These are phyloP conservation scores for Mortierella sp. DNA, from an alignment of 371 early-diverging fungal species.

Conservation along the genomic window DNA sequence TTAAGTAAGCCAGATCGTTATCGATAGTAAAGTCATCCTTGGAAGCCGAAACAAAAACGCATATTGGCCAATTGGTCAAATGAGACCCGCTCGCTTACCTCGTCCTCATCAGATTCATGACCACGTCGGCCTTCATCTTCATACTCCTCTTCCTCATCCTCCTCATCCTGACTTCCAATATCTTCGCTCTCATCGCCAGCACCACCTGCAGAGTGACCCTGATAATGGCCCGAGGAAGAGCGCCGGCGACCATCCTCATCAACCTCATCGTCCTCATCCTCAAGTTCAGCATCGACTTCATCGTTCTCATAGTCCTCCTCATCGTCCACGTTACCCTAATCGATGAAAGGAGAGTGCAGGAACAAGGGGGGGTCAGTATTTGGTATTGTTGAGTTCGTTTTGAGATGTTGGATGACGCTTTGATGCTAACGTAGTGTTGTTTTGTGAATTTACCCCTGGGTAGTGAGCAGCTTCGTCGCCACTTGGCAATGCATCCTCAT, in stretches of 20 bases:
- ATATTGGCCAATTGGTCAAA: background rate
- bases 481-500: constrained; percentile 21
- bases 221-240: background rate
- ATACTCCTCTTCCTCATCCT: constrained; percentile 35
- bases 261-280: constrained; percentile 13
- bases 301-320: constrained; percentile 22
- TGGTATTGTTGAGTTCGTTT: background rate
- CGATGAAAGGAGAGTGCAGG: background rate
- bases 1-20: background rate
- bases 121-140: constrained; percentile 31
- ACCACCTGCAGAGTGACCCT: background rate
- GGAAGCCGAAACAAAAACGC: background rate
- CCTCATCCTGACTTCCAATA: constrained; percentile 34
- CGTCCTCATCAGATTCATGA: constrained; percentile 29
- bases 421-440: background rate
- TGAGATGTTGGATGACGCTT: background rate
- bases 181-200: constrained; percentile 36
- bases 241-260: constrained; percentile 1
- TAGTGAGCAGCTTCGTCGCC: constrained; percentile 30
- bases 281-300: constrained; percentile 10
- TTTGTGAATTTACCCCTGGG: constrained; percentile 18
- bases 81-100: constrained; percentile 7
- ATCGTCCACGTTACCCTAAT: constrained; percentile 14
- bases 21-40: no score
- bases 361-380: background rate